Evolutionary conservation across 2,329 filamentous ascomycete genomes (phyloP), one percentile per base, ranked within the genome.

Genomic region (Exophiala oligosperma): DNA sequence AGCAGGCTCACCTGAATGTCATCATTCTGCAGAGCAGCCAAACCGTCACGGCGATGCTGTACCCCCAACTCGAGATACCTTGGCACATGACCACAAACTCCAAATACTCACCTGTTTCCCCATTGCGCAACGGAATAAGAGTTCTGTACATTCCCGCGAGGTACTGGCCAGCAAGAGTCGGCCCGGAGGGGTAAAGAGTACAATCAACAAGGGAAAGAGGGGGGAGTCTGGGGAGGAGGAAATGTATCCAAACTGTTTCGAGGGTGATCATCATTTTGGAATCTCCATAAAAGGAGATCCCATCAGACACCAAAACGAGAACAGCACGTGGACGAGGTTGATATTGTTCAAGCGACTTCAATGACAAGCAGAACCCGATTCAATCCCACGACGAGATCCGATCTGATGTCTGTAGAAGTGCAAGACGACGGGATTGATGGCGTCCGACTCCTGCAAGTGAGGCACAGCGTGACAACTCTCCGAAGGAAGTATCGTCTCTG

Each of bases 341-440:
- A 49, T 28, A 5, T 24, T 7, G 17, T 17, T 5, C 17, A 24
- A 49, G 46, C 24, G 43, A 44, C 28, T 37, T 52, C 37, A 28
- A 43, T 52, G 50, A 52, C 28, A 47, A 46, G 14, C 49, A 52
- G 49, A 52, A 52, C 49, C 49, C 52, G 24, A 32, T 48, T 48
- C 43, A 49, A 54, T 17, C 6, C 32, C 23, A 46, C 49, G 17
- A 26, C 2, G 32, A 29, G 32, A 23, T 37, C 44, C 52, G 35
- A 55, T 55, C 52, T 49, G 52, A 49, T 35, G 29, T 40, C 52
- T 43, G 40, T 6, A 2, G 40, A 43, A 43, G 40, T 17, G 40
- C 40, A 21, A 43, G 40, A 17, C 5, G 17, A 43, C 9, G 32
- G 26, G 26, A 37, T 24, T 26, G 17, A 41, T 40, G 40, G 24